These are phyloP conservation scores for Gossypium gossypioides DNA, from an alignment of 441 rosid species.

Conservation along the genomic window DNA sequence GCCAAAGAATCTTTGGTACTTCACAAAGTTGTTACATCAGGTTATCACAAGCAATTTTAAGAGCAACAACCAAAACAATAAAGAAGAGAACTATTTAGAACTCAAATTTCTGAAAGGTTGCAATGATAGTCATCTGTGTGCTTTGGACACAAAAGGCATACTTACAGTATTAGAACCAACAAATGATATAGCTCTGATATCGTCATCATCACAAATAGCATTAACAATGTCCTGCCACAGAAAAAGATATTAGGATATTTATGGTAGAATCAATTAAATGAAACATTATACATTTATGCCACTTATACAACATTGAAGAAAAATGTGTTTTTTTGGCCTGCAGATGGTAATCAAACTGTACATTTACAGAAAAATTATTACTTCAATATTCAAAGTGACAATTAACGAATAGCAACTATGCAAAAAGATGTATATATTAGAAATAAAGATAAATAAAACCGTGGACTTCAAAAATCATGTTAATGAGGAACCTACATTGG, in stretches of 20 bases:
- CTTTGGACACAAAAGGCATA: background rate
- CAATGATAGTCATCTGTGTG: background rate
- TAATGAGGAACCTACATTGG: slow-evolving; percentile 42
- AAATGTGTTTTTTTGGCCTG: background rate
- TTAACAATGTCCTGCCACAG: slow-evolving; percentile 63
- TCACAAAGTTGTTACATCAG: background rate
- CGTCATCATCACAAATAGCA: slow-evolving; percentile 74
- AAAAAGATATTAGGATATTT: slow-evolving; percentile 3
- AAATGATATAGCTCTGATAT: slow-evolving; percentile 77
- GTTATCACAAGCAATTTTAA: background rate
- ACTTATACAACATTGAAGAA: background rate
- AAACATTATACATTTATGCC: background rate
- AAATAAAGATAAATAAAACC: background rate
- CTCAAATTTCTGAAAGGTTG: background rate
- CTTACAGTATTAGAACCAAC: slow-evolving; percentile 73
- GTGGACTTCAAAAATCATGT: slow-evolving; percentile 1
- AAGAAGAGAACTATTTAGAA: background rate
- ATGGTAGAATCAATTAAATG: background rate
- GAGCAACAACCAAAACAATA: background rate
- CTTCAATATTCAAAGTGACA: background rate
- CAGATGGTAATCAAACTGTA: background rate
- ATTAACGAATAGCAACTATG: background rate
- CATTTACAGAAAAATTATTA: background rate
- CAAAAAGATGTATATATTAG: background rate
- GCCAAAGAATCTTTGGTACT: background rate